Evolutionary conservation across 352 stramenopile genomes (phyloP).

Genomic region (Phytophthora chlamydospora): DNA sequence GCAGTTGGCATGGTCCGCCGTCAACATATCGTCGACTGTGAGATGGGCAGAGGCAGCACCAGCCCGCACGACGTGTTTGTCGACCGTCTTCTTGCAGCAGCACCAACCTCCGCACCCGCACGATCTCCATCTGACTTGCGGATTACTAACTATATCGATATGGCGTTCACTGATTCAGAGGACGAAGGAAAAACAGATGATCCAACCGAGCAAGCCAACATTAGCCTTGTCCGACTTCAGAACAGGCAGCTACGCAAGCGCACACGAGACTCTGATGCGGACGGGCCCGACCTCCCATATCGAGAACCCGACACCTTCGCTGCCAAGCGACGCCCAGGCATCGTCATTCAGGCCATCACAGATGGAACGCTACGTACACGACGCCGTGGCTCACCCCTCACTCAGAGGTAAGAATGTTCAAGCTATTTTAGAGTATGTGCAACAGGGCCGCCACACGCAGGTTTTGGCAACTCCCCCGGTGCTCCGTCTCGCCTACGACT

Average conservation of each 20-base stretch:
- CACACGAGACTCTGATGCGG: background rate
- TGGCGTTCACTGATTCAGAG: conserved; percentile 10
- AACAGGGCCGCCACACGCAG: conserved; percentile 7
- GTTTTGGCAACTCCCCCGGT: conserved; percentile 13
- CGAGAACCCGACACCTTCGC: no score
- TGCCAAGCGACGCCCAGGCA: background rate
- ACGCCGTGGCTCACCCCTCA: background rate
- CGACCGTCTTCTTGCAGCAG: background rate
- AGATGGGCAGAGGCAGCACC: background rate
- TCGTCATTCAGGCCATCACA: conserved; percentile 9
- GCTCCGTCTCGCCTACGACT: conserved; percentile 9
- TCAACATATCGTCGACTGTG: conserved; percentile 7
- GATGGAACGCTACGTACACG: conserved; percentile 1
- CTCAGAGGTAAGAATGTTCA: conserved; percentile 20
- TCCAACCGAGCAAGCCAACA: background rate
- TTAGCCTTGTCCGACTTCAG: background rate
- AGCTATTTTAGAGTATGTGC: conserved; percentile 11
- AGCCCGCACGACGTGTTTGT: conserved; percentile 2
- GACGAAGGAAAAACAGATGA: background rate
- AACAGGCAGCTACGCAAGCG: conserved; percentile 2
- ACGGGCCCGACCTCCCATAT: background rate
- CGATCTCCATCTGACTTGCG: no score
- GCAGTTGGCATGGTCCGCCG: background rate
- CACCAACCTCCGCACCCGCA: background rate
- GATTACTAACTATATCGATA: background rate